phyloP scores from a whole-genome alignment of 495 filamentous ascomycete species.

The Pseudevernia furfuracea region DNA sequence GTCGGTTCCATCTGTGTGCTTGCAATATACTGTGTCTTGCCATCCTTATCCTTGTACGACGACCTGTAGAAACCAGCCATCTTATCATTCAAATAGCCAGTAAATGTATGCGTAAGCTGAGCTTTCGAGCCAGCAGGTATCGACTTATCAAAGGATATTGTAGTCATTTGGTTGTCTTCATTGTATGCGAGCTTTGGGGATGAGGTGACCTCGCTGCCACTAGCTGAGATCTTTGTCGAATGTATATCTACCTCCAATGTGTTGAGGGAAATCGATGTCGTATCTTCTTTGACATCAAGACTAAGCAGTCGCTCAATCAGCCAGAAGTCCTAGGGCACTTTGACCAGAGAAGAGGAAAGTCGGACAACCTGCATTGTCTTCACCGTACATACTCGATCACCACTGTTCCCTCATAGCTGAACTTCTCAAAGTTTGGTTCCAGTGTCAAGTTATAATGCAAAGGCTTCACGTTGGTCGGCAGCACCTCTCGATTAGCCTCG shows the following conservation, averaged over 20 bases:
- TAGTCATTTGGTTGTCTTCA: conserved; percentile 53
- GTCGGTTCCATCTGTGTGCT: conserved; percentile 63
- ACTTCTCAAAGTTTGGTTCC: conserved; percentile 57
- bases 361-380: conserved; percentile 17
- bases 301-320: conserved; percentile 30
- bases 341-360: conserved; percentile 6
- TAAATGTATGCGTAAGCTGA: conserved; percentile 53
- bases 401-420: conserved; percentile 57
- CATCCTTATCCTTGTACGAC: conserved; percentile 50
- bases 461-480: conserved; percentile 62
- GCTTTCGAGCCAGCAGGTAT: conserved; percentile 53
- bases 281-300: conserved; percentile 78
- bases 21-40: conserved; percentile 52
- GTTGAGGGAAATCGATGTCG: conserved; percentile 80
- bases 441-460: conserved; percentile 59
- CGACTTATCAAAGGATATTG: conserved; percentile 50
- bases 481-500: conserved; percentile 50
- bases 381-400: conserved; percentile 48
- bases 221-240: conserved; percentile 52
- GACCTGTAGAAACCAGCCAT: conserved; percentile 67
- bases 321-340: conserved; percentile 34
- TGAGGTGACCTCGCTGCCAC: conserved; percentile 43
- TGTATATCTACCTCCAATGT: conserved; percentile 80
- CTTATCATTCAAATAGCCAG: conserved; percentile 56
- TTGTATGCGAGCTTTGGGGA: conserved; percentile 48